Conservation (phyloP, 1,139 yeast genomes). For the Hyphopichia pseudoburtonii region DNA sequence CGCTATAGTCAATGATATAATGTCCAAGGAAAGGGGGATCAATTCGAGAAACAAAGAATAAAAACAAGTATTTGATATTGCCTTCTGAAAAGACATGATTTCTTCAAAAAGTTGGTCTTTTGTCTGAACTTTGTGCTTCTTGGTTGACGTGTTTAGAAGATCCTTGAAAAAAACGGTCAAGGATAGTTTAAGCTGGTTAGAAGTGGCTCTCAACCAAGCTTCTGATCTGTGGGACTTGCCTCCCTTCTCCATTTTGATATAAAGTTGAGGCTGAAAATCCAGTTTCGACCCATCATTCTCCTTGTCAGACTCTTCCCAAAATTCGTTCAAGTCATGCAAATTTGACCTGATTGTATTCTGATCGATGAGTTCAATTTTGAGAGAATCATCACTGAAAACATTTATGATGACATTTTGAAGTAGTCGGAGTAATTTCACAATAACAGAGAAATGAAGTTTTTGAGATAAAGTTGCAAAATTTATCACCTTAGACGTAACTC, state of each 20-base stretch:
- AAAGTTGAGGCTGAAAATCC: slow-evolving; percentile 8
- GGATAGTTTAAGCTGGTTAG: slow-evolving; percentile 56
- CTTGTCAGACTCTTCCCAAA: slow-evolving; percentile 20
- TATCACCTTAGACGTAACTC: slow-evolving; percentile 34
- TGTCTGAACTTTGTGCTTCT: slow-evolving; percentile 20
- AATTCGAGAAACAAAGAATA: slow-evolving; percentile 33
- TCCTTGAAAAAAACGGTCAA: slow-evolving; percentile 34
- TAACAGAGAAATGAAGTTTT: slow-evolving; percentile 24
- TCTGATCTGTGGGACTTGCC: slow-evolving; percentile 40
- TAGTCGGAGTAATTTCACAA: slow-evolving; percentile 22
- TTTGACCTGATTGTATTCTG: slow-evolving; percentile 2
- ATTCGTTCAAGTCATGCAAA: slow-evolving; percentile 17
- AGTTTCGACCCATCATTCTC: slow-evolving; percentile 7
- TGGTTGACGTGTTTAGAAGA: slow-evolving; percentile 14
- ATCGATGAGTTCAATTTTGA: slow-evolving; percentile 13
- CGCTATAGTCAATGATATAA: slow-evolving; percentile 21
- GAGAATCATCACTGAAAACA: slow-evolving; percentile 29
- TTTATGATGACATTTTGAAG: slow-evolving; percentile 20
- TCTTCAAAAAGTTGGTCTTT: slow-evolving; percentile 23
- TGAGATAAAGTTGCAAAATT: slow-evolving; percentile 24
- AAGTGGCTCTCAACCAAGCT: slow-evolving; percentile 66
- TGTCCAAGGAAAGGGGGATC: slow-evolving; percentile 31
- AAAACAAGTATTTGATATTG: slow-evolving; percentile 29
- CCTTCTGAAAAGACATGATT: slow-evolving; percentile 22
- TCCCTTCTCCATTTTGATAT: slow-evolving; percentile 1